These are phyloP conservation scores for Nitzschia sp. DNA, from an alignment of 108 stramenopile genomes.

Conservation along the genomic window DNA sequence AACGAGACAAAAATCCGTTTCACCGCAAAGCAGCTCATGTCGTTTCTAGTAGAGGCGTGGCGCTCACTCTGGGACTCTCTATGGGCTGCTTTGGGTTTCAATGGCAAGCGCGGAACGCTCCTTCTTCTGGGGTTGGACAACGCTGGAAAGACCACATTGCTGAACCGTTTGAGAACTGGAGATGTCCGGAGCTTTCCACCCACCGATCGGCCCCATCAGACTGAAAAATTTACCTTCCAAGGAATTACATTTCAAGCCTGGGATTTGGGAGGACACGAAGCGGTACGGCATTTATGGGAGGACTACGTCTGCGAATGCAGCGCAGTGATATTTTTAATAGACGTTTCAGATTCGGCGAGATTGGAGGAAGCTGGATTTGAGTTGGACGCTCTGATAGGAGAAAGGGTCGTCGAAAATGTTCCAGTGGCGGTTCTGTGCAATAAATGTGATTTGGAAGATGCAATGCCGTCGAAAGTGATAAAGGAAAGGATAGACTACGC, in stretches of 20 bases:
- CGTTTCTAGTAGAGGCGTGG: constrained; percentile 16
- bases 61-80: constrained; percentile 23
- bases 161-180: constrained; percentile 57
- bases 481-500: constrained; percentile 39
- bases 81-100: constrained; percentile 25
- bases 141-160: constrained; percentile 96
- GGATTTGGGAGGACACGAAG: constrained; percentile 76
- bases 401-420: constrained; percentile 34
- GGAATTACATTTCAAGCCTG: constrained; percentile 56
- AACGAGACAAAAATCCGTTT: too few species aligned
- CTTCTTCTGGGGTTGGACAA: constrained; percentile 98
- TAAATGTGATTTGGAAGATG: constrained; percentile 58
- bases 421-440: constrained; percentile 63
- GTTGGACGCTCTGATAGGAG: constrained; percentile 53
- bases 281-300: constrained; percentile 64
- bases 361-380: constrained; percentile 62
- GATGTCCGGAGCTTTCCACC: constrained; percentile 55
- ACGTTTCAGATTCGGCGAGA: constrained; percentile 48
- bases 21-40: neutral
- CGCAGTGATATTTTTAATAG: constrained; percentile 61
- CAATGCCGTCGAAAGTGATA: constrained; percentile 40
- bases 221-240: constrained; percentile 36
- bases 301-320: constrained; percentile 52
- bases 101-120: constrained; percentile 92
- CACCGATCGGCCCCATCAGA: constrained; percentile 52